Conservation (phyloP, 2,329 filamentous ascomycete genomes). For the Fusarium poae region DNA sequence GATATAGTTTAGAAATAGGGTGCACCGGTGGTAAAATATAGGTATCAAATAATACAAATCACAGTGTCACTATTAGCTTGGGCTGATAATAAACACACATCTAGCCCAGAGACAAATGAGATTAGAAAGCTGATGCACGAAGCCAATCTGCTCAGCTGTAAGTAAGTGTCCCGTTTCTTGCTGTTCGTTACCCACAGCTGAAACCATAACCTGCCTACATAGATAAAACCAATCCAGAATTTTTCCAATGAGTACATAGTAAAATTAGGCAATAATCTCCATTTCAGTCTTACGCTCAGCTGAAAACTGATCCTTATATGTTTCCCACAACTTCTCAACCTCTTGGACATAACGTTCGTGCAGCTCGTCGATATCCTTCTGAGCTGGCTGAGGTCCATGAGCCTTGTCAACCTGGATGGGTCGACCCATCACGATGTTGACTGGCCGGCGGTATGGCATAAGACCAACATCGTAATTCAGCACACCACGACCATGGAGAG, state of each 20-base stretch:
- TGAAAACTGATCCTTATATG: constrained; percentile 83
- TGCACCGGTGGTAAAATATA: background rate
- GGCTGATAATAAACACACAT: background rate
- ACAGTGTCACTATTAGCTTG: background rate
- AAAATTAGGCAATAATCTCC: constrained; percentile 71
- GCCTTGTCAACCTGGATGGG: constrained; percentile 78
- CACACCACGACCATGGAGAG: constrained; percentile 90
- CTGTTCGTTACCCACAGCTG: background rate
- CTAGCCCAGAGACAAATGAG: constrained; percentile 2
- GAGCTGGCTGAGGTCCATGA: constrained; percentile 71
- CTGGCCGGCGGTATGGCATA: constrained; percentile 89
- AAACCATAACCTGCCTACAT: constrained; percentile 1
- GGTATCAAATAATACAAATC: background rate
- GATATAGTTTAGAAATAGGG: background rate
- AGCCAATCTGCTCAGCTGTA: constrained; percentile 3
- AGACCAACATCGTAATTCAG: constrained; percentile 98
- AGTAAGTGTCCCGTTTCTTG: background rate
- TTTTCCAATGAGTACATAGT: background rate
- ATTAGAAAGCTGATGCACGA: constrained; percentile 9
- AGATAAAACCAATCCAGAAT: background rate
- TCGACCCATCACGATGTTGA: constrained; percentile 90
- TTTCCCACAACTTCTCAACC: constrained; percentile 78
- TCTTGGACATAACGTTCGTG: constrained; percentile 84
- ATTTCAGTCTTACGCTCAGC: constrained; percentile 72
- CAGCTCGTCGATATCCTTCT: constrained; percentile 82